Evolutionary conservation across 2,329 filamentous ascomycete genomes (phyloP), one percentile per base, ranked within the genome.

Genomic region (Sphaerulina musiva): DNA sequence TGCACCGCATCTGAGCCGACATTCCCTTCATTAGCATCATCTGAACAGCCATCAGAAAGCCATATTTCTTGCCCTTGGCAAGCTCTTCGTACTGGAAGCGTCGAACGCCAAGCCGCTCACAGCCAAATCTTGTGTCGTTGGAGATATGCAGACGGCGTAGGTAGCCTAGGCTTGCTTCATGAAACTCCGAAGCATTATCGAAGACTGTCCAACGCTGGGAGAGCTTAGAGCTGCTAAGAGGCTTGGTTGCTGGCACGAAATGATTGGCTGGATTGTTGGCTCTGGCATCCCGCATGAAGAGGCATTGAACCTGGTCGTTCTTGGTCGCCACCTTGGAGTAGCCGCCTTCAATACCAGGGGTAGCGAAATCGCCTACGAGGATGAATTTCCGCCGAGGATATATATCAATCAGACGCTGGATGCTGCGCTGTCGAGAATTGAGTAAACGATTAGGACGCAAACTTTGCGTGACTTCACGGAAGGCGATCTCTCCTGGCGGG

Each of bases 351-450:
- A 55, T 48, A 26, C 52, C 51, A 32, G 54, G 54, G 11, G 48
- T 64, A n/a, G 60, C 48, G 8, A 62, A 64, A 39, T 67, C 65
- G 6, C 59, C 63, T 6, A 66, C 32, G 1, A 66, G 56, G 12
- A 67, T 54, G 56, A 63, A 61, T 10, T 49, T 57, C 12, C 64
- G 59, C 6, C 56, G 8, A 2, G 64, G 61, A 41, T 62, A 60
- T n/a, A 53, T 57, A 26, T 60, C 39, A 46, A 67, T 54, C 12
- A 62, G 51, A 20, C 55, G 54, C 10, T 54, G 51, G 34, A 62
- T 41, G 36, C 59, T 56, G 23, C 34, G 36, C n/a, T 56, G 41
- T 14, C 63, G 53, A 7, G 59, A 44, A 20, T 50, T 48, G 34
- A 56, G 36, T 17, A 55, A 53, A 29, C 55, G 54, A 44, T 49